Evolutionary conservation across 1,139 yeast genomes (phyloP).

Genomic region (Geotrichum aggregatum): DNA sequence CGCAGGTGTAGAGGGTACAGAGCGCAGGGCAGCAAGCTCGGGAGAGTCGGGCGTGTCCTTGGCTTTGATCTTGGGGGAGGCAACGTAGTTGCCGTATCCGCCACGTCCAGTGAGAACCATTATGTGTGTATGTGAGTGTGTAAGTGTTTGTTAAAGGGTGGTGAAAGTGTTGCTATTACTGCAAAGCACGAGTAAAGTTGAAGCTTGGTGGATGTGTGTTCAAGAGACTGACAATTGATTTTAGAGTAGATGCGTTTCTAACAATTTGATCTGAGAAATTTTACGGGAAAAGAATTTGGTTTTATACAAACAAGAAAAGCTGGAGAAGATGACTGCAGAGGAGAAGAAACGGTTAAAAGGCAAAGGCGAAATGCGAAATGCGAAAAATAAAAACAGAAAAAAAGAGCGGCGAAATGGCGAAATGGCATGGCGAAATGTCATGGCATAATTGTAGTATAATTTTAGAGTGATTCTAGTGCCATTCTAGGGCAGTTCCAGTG

Average conservation of each 20-base stretch:
- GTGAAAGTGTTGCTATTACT: neutral
- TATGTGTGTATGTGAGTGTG: conserved; percentile 12
- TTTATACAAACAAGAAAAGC: neutral
- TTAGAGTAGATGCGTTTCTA: too few species aligned
- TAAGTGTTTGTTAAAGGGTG: neutral
- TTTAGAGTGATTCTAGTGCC: too few species aligned
- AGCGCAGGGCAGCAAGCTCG: conserved; percentile 18
- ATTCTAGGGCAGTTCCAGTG: too few species aligned
- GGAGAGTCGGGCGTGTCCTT: conserved; percentile 19
- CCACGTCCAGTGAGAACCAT: conserved; percentile 39
- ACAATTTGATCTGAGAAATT: too few species aligned
- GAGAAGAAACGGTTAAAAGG: neutral
- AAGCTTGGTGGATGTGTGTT: too few species aligned
- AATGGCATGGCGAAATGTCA: neutral
- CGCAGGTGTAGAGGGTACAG: conserved; percentile 35
- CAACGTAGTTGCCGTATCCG: conserved; percentile 35
- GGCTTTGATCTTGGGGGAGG: conserved; percentile 21
- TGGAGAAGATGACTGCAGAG: neutral
- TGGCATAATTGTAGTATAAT: too few species aligned
- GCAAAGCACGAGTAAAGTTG: too few species aligned
- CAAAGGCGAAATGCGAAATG: neutral
- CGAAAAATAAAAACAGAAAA: neutral
- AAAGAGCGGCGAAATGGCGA: neutral
- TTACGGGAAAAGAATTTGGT: neutral
- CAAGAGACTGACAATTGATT: too few species aligned